Conservation (phyloP, 2,329 filamentous ascomycete species). For the Colletotrichum sp. region DNA sequence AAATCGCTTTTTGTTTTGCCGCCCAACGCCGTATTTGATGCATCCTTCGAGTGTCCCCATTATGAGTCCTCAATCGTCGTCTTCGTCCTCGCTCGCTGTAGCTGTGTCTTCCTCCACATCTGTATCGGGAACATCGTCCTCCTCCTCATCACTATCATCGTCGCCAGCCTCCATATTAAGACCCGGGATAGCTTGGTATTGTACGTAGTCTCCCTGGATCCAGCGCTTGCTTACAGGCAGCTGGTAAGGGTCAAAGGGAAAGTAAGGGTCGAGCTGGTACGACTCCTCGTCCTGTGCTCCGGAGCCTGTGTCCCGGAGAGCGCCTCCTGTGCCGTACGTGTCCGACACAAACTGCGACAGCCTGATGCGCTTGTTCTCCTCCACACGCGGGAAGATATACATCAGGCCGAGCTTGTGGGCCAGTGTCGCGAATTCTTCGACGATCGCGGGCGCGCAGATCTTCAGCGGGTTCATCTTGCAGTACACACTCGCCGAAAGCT, state of each 20-base stretch:
- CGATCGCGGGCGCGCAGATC: slow-evolving; percentile 89
- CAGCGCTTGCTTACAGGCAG: slow-evolving; percentile 86
- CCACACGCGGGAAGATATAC: slow-evolving; percentile 87
- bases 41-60: slow-evolving; percentile 17
- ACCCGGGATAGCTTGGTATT: slow-evolving; percentile 78
- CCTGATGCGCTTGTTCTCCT: slow-evolving; percentile 89
- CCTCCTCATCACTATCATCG: slow-evolving; percentile 57
- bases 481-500: slow-evolving; percentile 79
- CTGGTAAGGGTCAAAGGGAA: slow-evolving; percentile 96
- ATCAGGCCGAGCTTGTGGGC: slow-evolving; percentile 85
- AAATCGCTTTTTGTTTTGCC: slow-evolving; percentile 16
- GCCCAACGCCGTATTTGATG: slow-evolving; percentile 26
- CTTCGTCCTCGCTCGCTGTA: slow-evolving; percentile 52
- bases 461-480: slow-evolving; percentile 93
- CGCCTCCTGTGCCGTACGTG: slow-evolving; percentile 60
- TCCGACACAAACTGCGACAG: slow-evolving; percentile 72
- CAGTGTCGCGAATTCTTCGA: slow-evolving; percentile 88
- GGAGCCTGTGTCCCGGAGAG: slow-evolving; percentile 56
- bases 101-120: slow-evolving; percentile 55
- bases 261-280: slow-evolving; percentile 90
- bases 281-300: slow-evolving; percentile 73
- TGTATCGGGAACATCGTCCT: slow-evolving; percentile 47
- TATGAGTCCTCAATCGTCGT: slow-evolving; percentile 36
- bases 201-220: slow-evolving; percentile 83
- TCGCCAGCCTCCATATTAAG: slow-evolving; percentile 64